Percentiles rank a stretch among this genome's conserved stretches.
Evolutionary conservation across 2,329 filamentous ascomycete species (phyloP).

Genomic region (Fusarium luffae): DNA sequence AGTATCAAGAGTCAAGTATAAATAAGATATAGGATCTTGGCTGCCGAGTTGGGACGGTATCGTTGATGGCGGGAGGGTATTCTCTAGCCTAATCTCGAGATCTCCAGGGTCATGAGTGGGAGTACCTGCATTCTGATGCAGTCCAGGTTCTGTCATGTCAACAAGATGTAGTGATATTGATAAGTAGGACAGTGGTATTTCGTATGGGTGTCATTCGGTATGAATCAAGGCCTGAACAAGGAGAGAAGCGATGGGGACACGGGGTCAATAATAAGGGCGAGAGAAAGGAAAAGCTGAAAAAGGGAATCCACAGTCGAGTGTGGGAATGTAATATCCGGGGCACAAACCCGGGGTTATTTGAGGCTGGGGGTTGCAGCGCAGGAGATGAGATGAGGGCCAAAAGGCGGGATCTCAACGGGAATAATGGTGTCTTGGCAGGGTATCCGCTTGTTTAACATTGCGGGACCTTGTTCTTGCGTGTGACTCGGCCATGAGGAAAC

Average conservation of each 20-base stretch:
- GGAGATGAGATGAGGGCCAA: conserved; percentile 40
- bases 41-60: conserved; percentile 11
- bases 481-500: conserved; percentile 27
- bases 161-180: background rate
- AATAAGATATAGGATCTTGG: conserved; percentile 50
- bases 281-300: background rate
- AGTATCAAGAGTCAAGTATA: conserved; percentile 57
- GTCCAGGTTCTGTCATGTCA: conserved; percentile 26
- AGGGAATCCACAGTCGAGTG: conserved; percentile 3
- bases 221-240: background rate
- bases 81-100: conserved; percentile 36
- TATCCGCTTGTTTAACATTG: conserved; percentile 35
- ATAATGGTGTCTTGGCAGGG: conserved; percentile 37
- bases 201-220: background rate
- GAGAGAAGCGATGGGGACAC: background rate
- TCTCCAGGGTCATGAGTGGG: conserved; percentile 16
- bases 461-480: conserved; percentile 33
- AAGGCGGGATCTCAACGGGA: conserved; percentile 43
- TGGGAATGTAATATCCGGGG: conserved; percentile 27
- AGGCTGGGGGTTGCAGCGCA: conserved; percentile 22
- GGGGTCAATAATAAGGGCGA: conserved; percentile 10
- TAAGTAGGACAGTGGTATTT: background rate
- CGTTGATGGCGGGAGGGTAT: conserved; percentile 11
- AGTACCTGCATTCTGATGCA: conserved; percentile 14
- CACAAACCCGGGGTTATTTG: conserved; percentile 37